Evolutionary conservation across 805 yeast genomes (phyloP), one percentile per base, ranked within the genome.

Genomic region (Cyberlindnera meyerae): DNA sequence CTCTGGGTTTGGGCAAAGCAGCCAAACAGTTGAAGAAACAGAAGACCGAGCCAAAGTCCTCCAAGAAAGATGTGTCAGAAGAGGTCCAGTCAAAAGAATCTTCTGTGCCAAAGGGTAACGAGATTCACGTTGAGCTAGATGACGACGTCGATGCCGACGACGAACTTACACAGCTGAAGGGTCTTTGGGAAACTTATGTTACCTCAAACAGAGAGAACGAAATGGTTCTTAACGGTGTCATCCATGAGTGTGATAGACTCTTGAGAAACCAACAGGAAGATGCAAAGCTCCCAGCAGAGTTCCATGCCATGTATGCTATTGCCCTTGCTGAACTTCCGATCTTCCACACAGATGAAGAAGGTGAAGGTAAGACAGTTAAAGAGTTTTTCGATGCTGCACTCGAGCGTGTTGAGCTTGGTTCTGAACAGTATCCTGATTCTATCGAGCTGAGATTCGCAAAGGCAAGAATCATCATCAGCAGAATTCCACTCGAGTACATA

Each of bases 171-270:
- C 95, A 87, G 57, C 61, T 89, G 41, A 64, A 61, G 40, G 94
- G 83, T 1, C 62, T 89, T 27, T 86, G 89, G 82, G 61, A 65
- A 12, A 77, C 85, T 4, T 85, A 75, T 60, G 50, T 62, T 28
- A 56, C 64, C 5, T 67, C 82, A 2, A 76, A 72, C 4, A 73
- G 73, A 39, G 82, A 79, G 16, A 75, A 73, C 45, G 84, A 80
- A 52, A 61, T 78, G 42, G 70, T 83, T 24, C 55, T 83, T 40
- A 83, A 88, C 51, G 97, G 96, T 17, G 71, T 89, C 5, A 73
- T 90, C n/a, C 96, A 89, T 51, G 97, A 90, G 56, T 83, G 95
- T 63, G 96, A 90, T 52, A 63, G 94, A 33, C 57, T 87, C 24
- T 66, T 88, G 45, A 68, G 89, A 54, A 45, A 54, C 29, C 46